Percentiles rank a stretch among this genome's conserved stretches.
Conservation (phyloP, 371 early-diverging fungal genomes). For the Phascolomyces articulosus region DNA sequence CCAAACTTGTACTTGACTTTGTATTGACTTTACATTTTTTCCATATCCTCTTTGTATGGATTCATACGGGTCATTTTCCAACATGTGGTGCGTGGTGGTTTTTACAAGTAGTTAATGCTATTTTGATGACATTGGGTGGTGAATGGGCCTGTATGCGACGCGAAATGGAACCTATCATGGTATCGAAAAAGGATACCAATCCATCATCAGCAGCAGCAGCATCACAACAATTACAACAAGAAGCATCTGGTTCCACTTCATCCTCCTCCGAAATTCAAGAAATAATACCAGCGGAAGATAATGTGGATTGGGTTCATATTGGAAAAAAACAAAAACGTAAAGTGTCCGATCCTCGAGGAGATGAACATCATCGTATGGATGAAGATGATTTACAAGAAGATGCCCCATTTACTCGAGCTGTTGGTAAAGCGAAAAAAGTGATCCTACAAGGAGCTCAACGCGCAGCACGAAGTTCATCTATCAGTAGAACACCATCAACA, state of each 20-base stretch:
- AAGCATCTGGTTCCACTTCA: conserved; percentile 14
- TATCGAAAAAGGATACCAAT: conserved; percentile 26
- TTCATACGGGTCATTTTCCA: conserved; percentile 66
- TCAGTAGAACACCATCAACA: conserved; percentile 1
- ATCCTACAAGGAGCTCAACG: conserved; percentile 22
- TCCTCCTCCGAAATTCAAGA: conserved; percentile 1
- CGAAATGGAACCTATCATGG: conserved; percentile 83
- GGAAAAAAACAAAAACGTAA: conserved; percentile 19
- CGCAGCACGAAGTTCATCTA: background rate
- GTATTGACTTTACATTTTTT: conserved; percentile 73
- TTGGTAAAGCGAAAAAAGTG: conserved; percentile 39
- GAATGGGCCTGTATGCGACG: conserved; percentile 83
- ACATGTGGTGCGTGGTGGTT: conserved; percentile 74
- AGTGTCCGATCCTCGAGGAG: conserved; percentile 16
- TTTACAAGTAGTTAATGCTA: conserved; percentile 51
- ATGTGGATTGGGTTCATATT: conserved; percentile 16
- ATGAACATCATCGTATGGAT: background rate
- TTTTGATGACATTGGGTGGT: conserved; percentile 75
- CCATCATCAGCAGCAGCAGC: conserved; percentile 3
- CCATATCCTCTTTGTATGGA: conserved; percentile 65
- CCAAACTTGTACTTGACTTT: conserved; percentile 82
- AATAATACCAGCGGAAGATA: conserved; percentile 1
- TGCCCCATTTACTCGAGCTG: conserved; percentile 37
- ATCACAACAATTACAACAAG: conserved; percentile 8
- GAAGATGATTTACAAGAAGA: conserved; percentile 20